phyloP scores from a whole-genome alignment of 23 red algal species.

The Cyanidium caldarium region DNA sequence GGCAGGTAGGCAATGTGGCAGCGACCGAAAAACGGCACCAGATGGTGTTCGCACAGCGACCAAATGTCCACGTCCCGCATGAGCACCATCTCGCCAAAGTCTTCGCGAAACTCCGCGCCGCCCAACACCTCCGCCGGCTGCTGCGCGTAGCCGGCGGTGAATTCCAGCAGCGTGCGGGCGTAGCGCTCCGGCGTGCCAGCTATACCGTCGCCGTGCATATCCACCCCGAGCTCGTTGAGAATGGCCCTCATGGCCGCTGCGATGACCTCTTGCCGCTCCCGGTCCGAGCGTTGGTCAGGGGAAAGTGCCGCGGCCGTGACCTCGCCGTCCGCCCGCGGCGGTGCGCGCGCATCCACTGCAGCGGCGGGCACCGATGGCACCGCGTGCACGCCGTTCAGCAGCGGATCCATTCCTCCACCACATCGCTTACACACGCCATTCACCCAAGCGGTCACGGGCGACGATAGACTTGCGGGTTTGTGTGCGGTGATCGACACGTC shows the following conservation, averaged over 20 bases:
- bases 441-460: too few species aligned
- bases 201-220: conserved; percentile 22
- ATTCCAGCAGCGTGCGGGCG: conserved; percentile 29
- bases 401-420: too few species aligned
- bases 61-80: conserved; percentile 49
- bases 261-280: conserved; percentile 12
- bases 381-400: too few species aligned
- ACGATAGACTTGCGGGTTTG: too few species aligned
- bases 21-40: conserved; percentile 68
- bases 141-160: conserved; percentile 27
- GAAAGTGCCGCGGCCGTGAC: too few species aligned
- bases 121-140: conserved; percentile 17
- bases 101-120: conserved; percentile 56
- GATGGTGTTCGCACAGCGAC: conserved; percentile 95
- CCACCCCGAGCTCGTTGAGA: conserved; percentile 35
- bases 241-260: conserved; percentile 36
- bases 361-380: too few species aligned
- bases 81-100: conserved; percentile 35
- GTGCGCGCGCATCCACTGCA: too few species aligned
- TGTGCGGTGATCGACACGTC: too few species aligned
- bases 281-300: too few species aligned
- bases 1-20: conserved; percentile 75
- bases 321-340: too few species aligned
- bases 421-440: too few species aligned
- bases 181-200: conserved; percentile 47